These are phyloP conservation scores for Sclerotinia borealis DNA, from an alignment of 2,329 filamentous ascomycete species.

Conservation along the genomic window DNA sequence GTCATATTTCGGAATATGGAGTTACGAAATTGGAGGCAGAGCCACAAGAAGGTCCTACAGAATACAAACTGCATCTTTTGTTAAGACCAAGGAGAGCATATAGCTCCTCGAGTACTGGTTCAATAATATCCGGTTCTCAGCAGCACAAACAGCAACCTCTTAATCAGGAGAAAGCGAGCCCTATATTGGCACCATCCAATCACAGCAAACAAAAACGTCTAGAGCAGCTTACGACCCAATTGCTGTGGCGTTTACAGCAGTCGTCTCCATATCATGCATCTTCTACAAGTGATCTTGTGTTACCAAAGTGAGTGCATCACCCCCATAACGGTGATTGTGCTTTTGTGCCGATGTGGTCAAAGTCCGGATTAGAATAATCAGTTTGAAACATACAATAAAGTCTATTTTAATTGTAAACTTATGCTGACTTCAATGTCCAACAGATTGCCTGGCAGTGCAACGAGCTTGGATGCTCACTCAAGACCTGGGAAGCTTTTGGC, in stretches of 20 bases:
- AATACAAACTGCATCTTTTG: conserved; percentile 93
- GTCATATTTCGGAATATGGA: conserved; percentile 52
- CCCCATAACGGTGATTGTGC: neutral
- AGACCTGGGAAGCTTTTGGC: conserved; percentile 57
- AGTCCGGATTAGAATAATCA: neutral
- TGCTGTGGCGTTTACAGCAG: conserved; percentile 91
- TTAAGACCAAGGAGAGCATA: conserved; percentile 73
- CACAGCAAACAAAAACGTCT: conserved; percentile 77
- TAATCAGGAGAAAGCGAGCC: conserved; percentile 16
- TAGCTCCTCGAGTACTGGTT: conserved; percentile 61
- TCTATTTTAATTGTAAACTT: neutral
- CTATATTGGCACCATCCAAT: conserved; percentile 33
- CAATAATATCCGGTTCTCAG: conserved; percentile 36
- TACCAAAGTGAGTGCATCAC: conserved; percentile 48
- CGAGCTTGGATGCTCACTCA: conserved; percentile 41
- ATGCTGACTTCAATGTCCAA: neutral
- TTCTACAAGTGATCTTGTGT: conserved; percentile 65
- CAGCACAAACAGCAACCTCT: conserved; percentile 22
- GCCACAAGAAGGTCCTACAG: conserved; percentile 87
- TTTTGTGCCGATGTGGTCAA: neutral
- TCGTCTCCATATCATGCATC: conserved; percentile 87
- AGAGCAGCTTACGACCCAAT: conserved; percentile 87
- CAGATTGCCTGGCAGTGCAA: conserved; percentile 56
- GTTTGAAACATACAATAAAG: neutral
- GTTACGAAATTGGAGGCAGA: conserved; percentile 79